Conservation (phyloP, 2,329 filamentous ascomycete genomes). For the Fusarium chaquense region DNA sequence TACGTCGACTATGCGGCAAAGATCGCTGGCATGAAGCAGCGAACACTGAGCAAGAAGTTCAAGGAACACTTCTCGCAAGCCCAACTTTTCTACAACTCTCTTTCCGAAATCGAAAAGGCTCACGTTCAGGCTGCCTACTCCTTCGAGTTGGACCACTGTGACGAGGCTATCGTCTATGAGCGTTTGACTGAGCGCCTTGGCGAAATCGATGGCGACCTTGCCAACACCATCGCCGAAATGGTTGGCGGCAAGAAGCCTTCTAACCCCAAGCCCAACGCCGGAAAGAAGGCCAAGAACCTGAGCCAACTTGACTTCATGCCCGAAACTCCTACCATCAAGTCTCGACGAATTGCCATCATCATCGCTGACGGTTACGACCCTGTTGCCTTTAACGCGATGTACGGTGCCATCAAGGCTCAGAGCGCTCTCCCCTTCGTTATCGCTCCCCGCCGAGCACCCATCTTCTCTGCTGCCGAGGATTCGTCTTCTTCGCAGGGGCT, state of each 20-base stretch:
- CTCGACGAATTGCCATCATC: conserved; percentile 79
- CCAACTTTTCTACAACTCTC: conserved; percentile 85
- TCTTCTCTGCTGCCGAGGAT: conserved; percentile 71
- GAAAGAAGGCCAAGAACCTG: conserved; percentile 73
- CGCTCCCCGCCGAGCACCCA: conserved; percentile 72
- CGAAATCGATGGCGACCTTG: conserved; percentile 78
- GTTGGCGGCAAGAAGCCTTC: conserved; percentile 73
- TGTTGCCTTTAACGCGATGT: conserved; percentile 72
- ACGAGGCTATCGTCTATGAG: conserved; percentile 81
- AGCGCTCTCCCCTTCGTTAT: conserved; percentile 80
- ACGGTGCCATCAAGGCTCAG: conserved; percentile 70
- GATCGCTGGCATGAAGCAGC: conserved; percentile 76
- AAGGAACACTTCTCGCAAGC: conserved; percentile 82
- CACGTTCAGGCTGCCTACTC: conserved; percentile 78
- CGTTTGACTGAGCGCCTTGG: conserved; percentile 75
- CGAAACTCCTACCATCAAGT: conserved; percentile 73
- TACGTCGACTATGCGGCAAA: conserved; percentile 75
- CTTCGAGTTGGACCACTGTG: conserved; percentile 85
- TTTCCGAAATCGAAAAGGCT: conserved; percentile 75
- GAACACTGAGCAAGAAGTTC: conserved; percentile 79
- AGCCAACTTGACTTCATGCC: conserved; percentile 77
- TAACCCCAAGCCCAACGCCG: conserved; percentile 70
- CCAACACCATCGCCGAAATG: conserved; percentile 75
- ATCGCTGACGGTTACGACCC: conserved; percentile 83
- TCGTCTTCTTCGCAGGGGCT: conserved; percentile 65